Percentiles rank a stretch among this genome's conserved stretches.
Conservation (phyloP, 1,284 basidiomycete genomes). For the Sanghuangporus sanghuang region DNA sequence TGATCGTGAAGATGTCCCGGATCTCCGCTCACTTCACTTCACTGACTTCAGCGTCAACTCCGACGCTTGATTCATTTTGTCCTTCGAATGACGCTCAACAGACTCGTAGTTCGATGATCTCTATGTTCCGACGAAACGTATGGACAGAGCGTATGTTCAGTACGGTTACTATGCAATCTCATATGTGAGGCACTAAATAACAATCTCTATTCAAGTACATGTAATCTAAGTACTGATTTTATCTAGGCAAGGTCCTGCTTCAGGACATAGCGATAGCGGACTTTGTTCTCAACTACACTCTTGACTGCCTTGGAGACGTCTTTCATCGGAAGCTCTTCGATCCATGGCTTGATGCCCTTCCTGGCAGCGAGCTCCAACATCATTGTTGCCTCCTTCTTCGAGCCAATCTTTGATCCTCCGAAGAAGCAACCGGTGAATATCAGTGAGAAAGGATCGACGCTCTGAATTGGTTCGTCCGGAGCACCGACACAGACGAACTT, state of each 20-base stretch:
- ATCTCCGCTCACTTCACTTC: too few relatives aligned
- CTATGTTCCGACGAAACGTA: too few relatives aligned
- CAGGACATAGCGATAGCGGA: conserved; percentile 47
- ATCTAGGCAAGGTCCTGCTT: conserved; percentile 30
- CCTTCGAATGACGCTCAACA: too few relatives aligned
- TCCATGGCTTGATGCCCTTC: conserved; percentile 35
- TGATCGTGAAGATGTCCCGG: too few relatives aligned
- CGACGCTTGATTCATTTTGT: too few relatives aligned
- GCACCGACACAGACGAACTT: conserved; percentile 14
- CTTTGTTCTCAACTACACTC: conserved; percentile 45
- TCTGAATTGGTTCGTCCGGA: conserved; percentile 5
- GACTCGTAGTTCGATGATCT: too few relatives aligned
- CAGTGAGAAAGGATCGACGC: neutral
- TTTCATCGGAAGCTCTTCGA: conserved; percentile 54
- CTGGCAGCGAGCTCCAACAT: conserved; percentile 27
- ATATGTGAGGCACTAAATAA: neutral
- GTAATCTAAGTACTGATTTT: neutral
- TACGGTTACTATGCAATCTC: neutral
- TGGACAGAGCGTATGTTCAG: too few relatives aligned
- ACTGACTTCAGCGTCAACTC: too few relatives aligned
- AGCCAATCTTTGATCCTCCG: conserved; percentile 16
- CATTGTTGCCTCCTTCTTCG: conserved; percentile 12
- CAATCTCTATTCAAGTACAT: neutral
- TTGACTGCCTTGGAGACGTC: conserved; percentile 49
- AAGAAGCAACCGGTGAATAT: conserved; percentile 6